These are phyloP conservation scores for Globisporangium parvum DNA, from an alignment of 352 stramenopile species.

Conservation along the genomic window DNA sequence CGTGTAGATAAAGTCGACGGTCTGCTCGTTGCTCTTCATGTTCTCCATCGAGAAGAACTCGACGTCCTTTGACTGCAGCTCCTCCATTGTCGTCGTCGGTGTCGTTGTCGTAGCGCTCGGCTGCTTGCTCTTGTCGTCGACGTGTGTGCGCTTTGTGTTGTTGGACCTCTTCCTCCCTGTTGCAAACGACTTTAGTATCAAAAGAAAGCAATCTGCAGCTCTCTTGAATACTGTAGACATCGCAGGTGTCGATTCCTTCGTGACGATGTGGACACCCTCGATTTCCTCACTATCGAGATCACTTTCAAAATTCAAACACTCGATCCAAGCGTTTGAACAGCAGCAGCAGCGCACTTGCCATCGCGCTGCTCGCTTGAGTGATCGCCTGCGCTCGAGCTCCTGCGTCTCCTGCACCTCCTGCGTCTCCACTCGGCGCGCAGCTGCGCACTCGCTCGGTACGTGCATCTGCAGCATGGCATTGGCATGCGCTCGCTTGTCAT, in stretches of 20 bases:
- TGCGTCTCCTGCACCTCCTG: background rate
- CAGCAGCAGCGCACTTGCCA: background rate
- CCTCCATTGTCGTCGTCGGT: slow-evolving; percentile 45
- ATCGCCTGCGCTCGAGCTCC: background rate
- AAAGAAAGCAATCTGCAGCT: no score
- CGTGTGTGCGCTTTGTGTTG: background rate
- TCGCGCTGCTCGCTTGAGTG: no score
- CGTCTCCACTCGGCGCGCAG: background rate
- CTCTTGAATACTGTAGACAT: no score
- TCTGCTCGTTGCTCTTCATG: slow-evolving; percentile 77
- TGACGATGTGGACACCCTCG: background rate
- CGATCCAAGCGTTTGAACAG: background rate
- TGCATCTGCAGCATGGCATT: no score
- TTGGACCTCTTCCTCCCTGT: no score
- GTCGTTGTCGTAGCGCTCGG: background rate
- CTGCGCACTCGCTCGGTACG: no score
- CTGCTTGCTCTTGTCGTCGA: slow-evolving; percentile 1
- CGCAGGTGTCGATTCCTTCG: background rate
- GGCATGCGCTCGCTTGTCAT: no score
- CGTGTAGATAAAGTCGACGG: slow-evolving; percentile 74
- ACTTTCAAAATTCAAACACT: background rate
- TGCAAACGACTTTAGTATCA: no score
- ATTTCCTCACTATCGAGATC: background rate
- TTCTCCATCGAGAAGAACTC: slow-evolving; percentile 88
- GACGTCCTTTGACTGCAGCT: slow-evolving; percentile 59